Evolutionary conservation across 805 yeast genomes (phyloP).

Genomic region (Wickerhamomyces pijperi): DNA sequence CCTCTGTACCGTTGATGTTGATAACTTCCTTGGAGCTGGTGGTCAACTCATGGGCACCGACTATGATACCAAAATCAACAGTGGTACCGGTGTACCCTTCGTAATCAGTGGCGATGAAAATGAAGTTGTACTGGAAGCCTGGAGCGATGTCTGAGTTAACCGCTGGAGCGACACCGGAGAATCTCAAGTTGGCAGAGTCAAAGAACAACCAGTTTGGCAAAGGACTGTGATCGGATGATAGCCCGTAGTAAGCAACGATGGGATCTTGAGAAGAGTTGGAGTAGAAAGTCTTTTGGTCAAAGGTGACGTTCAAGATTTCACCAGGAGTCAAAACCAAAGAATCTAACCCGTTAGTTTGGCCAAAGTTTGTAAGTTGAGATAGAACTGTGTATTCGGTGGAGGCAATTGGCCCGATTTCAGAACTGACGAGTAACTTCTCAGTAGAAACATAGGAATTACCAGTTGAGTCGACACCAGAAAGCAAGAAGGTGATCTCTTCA

Average conservation of each 20-base stretch:
- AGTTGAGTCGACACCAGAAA: constrained; percentile 70
- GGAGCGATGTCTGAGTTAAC: constrained; percentile 86
- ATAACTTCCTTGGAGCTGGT: constrained; percentile 49
- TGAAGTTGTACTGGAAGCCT: constrained; percentile 55
- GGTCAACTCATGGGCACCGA: constrained; percentile 83
- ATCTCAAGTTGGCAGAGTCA: constrained; percentile 47
- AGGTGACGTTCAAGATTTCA: constrained; percentile 50
- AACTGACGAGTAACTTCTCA: constrained; percentile 52
- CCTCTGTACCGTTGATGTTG: constrained; percentile 57
- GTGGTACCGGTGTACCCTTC: constrained; percentile 62
- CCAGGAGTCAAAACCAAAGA: constrained; percentile 71
- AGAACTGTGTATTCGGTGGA: constrained; percentile 31
- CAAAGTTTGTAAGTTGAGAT: constrained; percentile 47
- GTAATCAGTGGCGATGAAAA: constrained; percentile 71
- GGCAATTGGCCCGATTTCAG: constrained; percentile 41
- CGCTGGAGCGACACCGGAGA: constrained; percentile 81
- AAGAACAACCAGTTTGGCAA: constrained; percentile 85
- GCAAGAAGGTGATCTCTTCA: constrained; percentile 34
- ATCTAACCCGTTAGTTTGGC: constrained; percentile 65
- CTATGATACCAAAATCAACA: constrained; percentile 57
- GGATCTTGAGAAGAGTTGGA: constrained; percentile 25
- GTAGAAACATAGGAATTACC: constrained; percentile 29
- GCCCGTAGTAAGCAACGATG: constrained; percentile 66
- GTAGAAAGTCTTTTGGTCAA: constrained; percentile 51
- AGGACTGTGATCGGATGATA: constrained; percentile 73